Conservation (phyloP, 2,329 filamentous ascomycete species). For the Aspergillus intermedius region DNA sequence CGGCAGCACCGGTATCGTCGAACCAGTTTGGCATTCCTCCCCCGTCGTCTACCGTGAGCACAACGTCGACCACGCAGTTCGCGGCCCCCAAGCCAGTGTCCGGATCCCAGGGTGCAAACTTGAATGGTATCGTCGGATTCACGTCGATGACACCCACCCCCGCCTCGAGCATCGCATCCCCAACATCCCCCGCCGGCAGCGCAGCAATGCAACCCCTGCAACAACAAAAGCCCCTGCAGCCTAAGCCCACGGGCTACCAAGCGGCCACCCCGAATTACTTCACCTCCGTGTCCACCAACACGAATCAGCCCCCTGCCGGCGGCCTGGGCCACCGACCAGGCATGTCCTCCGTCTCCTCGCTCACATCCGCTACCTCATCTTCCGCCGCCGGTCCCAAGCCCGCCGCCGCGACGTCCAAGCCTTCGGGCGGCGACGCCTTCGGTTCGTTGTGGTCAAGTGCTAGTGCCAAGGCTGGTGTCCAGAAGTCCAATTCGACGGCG, state of each 20-base stretch:
- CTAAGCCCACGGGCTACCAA: constrained; percentile 63
- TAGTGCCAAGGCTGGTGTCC: constrained; percentile 64
- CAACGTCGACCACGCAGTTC: constrained; percentile 57
- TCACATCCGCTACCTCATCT: constrained; percentile 32
- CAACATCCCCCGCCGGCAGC: constrained; percentile 60
- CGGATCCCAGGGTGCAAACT: constrained; percentile 70
- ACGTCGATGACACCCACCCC: constrained; percentile 73
- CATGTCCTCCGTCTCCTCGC: constrained; percentile 31
- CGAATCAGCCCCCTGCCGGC: constrained; percentile 24
- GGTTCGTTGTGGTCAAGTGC: constrained; percentile 71
- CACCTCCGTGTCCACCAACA: constrained; percentile 59
- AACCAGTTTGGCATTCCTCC: constrained; percentile 36
- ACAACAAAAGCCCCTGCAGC: constrained; percentile 35
- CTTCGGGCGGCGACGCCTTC: constrained; percentile 73
- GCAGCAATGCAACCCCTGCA: constrained; percentile 35
- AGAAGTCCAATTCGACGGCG: constrained; percentile 60
- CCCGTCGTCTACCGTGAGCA: constrained; percentile 43
- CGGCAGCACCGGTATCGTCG: constrained; percentile 27
- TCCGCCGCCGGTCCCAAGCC: constrained; percentile 45
- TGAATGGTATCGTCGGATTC: constrained; percentile 73
- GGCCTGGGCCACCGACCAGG: constrained; percentile 22
- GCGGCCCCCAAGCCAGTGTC: constrained; percentile 78
- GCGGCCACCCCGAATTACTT: constrained; percentile 88
- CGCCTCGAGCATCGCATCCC: constrained; percentile 47
- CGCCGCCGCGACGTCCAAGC: constrained; percentile 34